Evolutionary conservation across 202 grass and related monocot species (phyloP).

Genomic region (Cymbopogon flexuosus): DNA sequence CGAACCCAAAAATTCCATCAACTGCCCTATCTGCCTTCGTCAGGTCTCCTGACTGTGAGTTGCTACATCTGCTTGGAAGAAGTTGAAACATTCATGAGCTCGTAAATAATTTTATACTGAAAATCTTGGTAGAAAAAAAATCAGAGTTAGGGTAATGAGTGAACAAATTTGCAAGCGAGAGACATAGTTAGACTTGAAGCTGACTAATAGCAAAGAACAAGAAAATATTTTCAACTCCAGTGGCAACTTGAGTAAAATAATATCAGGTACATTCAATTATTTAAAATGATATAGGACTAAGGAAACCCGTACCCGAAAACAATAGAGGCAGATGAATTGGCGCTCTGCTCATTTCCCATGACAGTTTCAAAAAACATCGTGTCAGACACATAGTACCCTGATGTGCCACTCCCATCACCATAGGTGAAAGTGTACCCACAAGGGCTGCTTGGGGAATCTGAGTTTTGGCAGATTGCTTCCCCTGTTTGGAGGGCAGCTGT

Average conservation of each 20-base stretch:
- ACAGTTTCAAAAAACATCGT: slow-evolving; percentile 70
- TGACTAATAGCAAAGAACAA: not conserved
- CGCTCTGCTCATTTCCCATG: slow-evolving; percentile 53
- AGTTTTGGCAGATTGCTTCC: slow-evolving; percentile 70
- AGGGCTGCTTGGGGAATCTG: slow-evolving; percentile 38
- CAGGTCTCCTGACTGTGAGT: slow-evolving; percentile 78
- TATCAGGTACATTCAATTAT: slow-evolving; percentile 18
- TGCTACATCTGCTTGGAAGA: slow-evolving; percentile 75
- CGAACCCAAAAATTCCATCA: slow-evolving; percentile 97
- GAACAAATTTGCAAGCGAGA: not conserved
- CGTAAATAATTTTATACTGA: not conserved
- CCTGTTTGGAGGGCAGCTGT: slow-evolving; percentile 72
- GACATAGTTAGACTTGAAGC: not conserved
- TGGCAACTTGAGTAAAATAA: not conserved
- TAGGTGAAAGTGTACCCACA: slow-evolving; percentile 90
- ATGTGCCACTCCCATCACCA: slow-evolving; percentile 89
- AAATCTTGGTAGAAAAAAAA: not conserved
- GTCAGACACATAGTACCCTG: slow-evolving; percentile 87
- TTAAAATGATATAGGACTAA: slow-evolving; percentile 1
- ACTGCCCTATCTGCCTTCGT: slow-evolving; percentile 77
- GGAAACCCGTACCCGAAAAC: slow-evolving; percentile 76
- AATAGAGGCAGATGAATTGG: slow-evolving; percentile 84
- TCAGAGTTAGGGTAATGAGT: not conserved
- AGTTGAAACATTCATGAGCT: slow-evolving; percentile 26
- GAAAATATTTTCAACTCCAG: not conserved